Base-by-base conservation (phyloP, 345 rosid species). In the Laguncularia racemosa region DNA sequence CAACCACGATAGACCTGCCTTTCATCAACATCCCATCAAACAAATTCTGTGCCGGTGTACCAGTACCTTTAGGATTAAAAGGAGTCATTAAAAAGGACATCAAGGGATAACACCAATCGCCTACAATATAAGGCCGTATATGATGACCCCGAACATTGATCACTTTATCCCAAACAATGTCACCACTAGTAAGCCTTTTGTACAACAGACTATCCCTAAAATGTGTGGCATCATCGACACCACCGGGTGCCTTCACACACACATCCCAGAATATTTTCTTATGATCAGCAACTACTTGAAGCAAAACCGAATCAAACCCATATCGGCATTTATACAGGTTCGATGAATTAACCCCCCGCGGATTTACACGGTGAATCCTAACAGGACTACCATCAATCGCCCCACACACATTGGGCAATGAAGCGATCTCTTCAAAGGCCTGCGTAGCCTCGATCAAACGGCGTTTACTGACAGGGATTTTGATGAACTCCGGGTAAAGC, bases 11-110 rank as follows among this genome's bases (percentile, higher is more conserved):
- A 16, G 89, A 85, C 77, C 99, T 84, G 44, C 95, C 97, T 59
- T 93, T 93, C 99, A 93, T 93, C 68, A 93, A 67, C 99, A 93
- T 93, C 13, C 97, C 96, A 3, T 93, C 99, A 16, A 93, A 93
- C 58, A 93, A 70, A 64, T 93, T 93, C 79, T 89, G 96, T 0
- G 95, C 88, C 0, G 99, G 99, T 0, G 83, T 71, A 17, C 97
- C 99, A 0, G 82, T 53, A 16, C 99, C 99, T 20, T 83, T 73
- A 0, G 96, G 84, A 0, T 95, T 89, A 71, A 82, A 93, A 15
- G 99, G 97, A 44, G 96, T 84, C 99, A 93, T 93, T 59, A 93
- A 49, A 19, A 89, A 93, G 0, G 99, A 81, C 73, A 85, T 61
- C 43, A 84, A 64, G 18, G 97, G 99, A 66, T 85, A 89, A 64